Conservation (phyloP, 1,284 basidiomycete species). For the Mycosarcoma maydis region DNA sequence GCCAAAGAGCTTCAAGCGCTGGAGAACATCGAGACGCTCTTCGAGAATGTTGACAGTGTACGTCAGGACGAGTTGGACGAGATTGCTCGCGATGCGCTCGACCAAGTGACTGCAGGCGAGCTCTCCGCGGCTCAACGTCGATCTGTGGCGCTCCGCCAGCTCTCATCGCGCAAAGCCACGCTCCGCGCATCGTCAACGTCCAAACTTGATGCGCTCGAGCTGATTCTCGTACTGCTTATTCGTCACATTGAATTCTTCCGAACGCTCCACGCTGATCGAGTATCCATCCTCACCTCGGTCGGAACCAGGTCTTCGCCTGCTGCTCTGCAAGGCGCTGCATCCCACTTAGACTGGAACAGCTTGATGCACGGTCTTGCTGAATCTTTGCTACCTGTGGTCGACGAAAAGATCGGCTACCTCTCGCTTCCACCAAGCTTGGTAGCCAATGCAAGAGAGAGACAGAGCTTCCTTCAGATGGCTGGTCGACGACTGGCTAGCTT, state of each 20-base stretch:
- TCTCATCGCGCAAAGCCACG: constrained; percentile 71
- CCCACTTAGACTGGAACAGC: constrained; percentile 18
- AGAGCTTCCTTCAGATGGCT: constrained; percentile 57
- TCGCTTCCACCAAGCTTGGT: constrained; percentile 39
- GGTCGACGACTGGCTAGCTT: constrained; percentile 44
- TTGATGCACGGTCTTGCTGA: constrained; percentile 42
- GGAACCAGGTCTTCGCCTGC: constrained; percentile 7
- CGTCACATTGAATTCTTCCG: constrained; percentile 77
- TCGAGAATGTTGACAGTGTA: constrained; percentile 77
- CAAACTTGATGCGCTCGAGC: constrained; percentile 79
- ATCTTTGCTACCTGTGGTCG: constrained; percentile 45
- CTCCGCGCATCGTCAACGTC: constrained; percentile 70
- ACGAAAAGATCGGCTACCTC: constrained; percentile 53
- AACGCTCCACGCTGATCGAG: constrained; percentile 42
- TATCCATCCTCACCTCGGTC: not conserved
- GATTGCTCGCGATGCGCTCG: constrained; percentile 49
- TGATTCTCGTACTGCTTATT: constrained; percentile 84
- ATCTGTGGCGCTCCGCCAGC: constrained; percentile 73
- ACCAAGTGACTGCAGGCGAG: constrained; percentile 23
- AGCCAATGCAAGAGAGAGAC: constrained; percentile 43
- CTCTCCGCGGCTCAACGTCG: constrained; percentile 34
- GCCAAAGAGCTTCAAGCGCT: constrained; percentile 75
- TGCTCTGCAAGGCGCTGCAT: constrained; percentile 3
- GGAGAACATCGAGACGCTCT: constrained; percentile 75
- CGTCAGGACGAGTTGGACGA: constrained; percentile 78